Evolutionary conservation across 2,329 filamentous ascomycete species (phyloP), one percentile per base, ranked within the genome.

Genomic region (Catunica adiposa): DNA sequence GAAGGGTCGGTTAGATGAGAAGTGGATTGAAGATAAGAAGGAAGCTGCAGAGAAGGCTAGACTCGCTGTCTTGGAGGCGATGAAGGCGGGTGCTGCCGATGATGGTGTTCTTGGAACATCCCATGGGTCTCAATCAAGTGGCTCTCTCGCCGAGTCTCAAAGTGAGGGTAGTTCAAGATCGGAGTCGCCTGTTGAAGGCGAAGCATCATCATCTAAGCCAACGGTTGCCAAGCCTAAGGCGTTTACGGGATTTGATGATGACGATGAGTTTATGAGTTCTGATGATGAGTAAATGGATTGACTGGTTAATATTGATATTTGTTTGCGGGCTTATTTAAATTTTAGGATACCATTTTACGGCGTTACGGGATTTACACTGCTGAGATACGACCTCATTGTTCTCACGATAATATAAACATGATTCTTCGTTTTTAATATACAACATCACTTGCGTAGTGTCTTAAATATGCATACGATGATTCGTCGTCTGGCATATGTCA

Each of bases 11-110:
- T 69, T 96, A 42, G 88, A 96, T 64, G 88, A 87, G 0, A 85
- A 90, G 65, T 98, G 90, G 89, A 82, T 97, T 42, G 92, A 98
- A 66, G 84, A 88, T 61, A 95, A 94, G 68, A 89, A 96, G 62
- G 89, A 95, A 65, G 85, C 84, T 25, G 83, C 80, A 61, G 88
- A 94, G 70, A 84, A 85, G 67, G 90, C 89, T 0, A 73, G 86
- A 42, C 81, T 86, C 62, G 86, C 86, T 2, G 84, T 90, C 4
- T 65, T 84, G 46, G 79, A 77, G 51, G 83, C 80, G 6, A 82
- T 89, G 71, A 82, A 80, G 67, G 72, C 74, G 15, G 80, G 80
- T 1, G 72, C 74, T 55, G 79, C 77, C 64, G 78, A 73, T 59
- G 81, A 84, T 69, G 80, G 80, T 61, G 62, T 80, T 1, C 63